Conservation (phyloP, 345 rosid genomes). For the Jatropha curcas region DNA sequence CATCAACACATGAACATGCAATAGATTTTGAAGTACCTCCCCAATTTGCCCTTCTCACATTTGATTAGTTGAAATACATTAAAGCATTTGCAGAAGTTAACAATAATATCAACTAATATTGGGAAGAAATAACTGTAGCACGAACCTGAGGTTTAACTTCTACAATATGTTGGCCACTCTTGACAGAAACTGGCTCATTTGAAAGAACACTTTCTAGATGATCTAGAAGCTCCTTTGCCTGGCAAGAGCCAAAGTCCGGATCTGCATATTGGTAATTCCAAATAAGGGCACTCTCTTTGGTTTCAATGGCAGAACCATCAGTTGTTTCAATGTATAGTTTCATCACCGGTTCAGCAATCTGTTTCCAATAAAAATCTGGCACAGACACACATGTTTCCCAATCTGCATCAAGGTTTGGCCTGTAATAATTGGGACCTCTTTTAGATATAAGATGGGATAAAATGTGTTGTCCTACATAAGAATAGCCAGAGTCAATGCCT, state of each 20-base stretch:
- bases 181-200: conserved; percentile 89
- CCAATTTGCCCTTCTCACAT: background rate
- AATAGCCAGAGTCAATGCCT: background rate
- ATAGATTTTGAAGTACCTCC: background rate
- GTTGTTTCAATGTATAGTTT: conserved; percentile 86
- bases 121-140: background rate
- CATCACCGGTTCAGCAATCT: conserved; percentile 97
- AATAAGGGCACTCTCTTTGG: conserved; percentile 81
- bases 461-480: background rate
- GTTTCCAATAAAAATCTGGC: conserved; percentile 81
- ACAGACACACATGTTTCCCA: conserved; percentile 77
- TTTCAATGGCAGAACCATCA: conserved; percentile 89
- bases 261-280: conserved; percentile 90
- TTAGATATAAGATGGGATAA: background rate
- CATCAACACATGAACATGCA: background rate
- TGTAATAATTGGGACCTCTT: conserved; percentile 17
- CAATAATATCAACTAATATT: background rate
- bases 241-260: conserved; percentile 96
- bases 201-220: conserved; percentile 92
- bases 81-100: background rate
- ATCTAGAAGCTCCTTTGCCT: conserved; percentile 95
- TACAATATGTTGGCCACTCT: conserved; percentile 81
- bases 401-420: conserved; percentile 59
- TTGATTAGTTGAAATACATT: background rate
- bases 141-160: conserved; percentile 98